These are phyloP conservation scores for Hura crepitans DNA, from an alignment of 441 rosid species.

Conservation along the genomic window DNA sequence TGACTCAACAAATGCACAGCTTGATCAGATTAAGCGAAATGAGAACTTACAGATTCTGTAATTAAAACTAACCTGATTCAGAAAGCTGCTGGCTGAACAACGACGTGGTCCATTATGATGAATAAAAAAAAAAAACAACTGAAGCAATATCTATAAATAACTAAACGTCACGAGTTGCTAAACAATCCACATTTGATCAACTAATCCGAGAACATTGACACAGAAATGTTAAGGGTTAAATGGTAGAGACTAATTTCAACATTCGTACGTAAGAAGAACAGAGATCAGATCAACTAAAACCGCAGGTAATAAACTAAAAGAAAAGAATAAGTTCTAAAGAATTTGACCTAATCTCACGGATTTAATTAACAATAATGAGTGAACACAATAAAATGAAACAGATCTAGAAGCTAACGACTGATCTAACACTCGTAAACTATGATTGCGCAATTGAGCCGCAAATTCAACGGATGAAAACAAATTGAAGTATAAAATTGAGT, in stretches of 20 bases:
- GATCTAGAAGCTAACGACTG: conserved; percentile 45
- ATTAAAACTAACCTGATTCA: not conserved
- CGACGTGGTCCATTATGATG: not conserved
- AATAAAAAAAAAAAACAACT: not conserved
- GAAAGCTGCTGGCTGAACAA: not conserved
- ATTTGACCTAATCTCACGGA: conserved; percentile 9
- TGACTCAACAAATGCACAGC: not conserved
- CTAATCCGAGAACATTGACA: not conserved
- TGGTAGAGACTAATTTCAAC: not conserved
- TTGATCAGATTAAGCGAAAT: not conserved
- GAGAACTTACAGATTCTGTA: not conserved
- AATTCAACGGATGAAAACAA: conserved; percentile 10
- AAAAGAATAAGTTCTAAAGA: conserved; percentile 5
- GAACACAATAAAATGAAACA: conserved; percentile 22
- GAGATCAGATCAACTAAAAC: conserved; percentile 31
- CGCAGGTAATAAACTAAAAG: conserved; percentile 21
- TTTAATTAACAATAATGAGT: conserved; percentile 2
- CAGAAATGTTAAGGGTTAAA: conserved; percentile 5
- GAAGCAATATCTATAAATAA: not conserved
- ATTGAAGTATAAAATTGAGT: not conserved
- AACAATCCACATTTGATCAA: conserved; percentile 26
- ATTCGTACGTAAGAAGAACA: not conserved
- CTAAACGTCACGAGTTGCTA: conserved; percentile 2
- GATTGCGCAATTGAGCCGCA: conserved; percentile 1
- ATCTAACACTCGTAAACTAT: conserved; percentile 24